Evolutionary conservation across 2,329 filamentous ascomycete genomes (phyloP).

Genomic region (Bipolaris cookei): DNA sequence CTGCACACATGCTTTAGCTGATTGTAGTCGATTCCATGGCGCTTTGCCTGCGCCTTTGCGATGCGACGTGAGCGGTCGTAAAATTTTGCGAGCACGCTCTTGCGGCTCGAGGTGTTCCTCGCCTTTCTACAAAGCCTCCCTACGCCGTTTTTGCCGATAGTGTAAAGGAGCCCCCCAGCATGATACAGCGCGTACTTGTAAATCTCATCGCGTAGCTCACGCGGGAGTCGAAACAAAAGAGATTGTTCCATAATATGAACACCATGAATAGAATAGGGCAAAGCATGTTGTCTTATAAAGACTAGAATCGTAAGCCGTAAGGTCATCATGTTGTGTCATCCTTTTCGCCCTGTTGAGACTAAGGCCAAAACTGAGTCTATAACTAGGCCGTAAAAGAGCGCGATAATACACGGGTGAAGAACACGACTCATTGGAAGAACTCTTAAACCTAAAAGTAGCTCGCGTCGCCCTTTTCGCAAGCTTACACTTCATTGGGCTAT

Average conservation of each 20-base stretch:
- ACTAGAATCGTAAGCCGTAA: background rate
- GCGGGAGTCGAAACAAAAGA: conserved; percentile 1
- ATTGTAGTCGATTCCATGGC: no score
- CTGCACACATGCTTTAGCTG: no score
- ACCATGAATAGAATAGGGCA: background rate
- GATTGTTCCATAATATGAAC: background rate
- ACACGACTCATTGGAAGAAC: no score
- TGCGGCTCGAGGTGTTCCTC: background rate
- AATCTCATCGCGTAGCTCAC: conserved; percentile 6
- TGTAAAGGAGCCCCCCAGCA: background rate
- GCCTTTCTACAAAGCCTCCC: background rate
- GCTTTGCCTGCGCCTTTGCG: no score
- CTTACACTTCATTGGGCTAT: no score
- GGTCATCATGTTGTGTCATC: background rate
- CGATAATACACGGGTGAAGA: no score
- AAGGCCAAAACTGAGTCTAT: background rate
- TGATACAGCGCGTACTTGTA: background rate
- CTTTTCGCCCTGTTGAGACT: background rate
- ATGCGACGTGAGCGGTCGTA: background rate
- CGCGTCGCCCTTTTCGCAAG: no score
- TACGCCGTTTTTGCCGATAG: background rate
- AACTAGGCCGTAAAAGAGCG: no score
- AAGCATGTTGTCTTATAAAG: background rate
- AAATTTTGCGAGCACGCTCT: background rate
- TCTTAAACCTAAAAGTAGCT: no score